These are phyloP conservation scores for Zymoseptoria pseudotritici DNA, from an alignment of 2,329 filamentous ascomycete genomes.

Conservation along the genomic window DNA sequence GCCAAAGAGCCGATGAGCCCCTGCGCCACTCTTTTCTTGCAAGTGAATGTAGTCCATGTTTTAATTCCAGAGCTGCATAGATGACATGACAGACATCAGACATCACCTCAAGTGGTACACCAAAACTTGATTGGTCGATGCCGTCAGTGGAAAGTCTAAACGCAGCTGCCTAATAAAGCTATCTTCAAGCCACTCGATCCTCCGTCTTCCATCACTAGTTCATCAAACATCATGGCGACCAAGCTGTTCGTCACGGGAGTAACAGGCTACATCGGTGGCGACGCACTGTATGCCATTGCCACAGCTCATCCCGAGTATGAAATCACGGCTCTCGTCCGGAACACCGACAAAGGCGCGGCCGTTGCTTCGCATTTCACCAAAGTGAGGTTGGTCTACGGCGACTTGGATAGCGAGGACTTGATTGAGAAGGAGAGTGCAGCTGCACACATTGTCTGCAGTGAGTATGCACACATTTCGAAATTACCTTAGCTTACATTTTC, in stretches of 20 bases:
- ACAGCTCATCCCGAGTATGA: slow-evolving; percentile 43
- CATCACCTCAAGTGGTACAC: too few relatives aligned
- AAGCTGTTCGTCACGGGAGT: slow-evolving; percentile 10
- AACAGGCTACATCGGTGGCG: slow-evolving; percentile 36
- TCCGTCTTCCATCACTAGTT: neutral
- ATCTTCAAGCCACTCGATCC: neutral
- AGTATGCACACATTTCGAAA: slow-evolving; percentile 7
- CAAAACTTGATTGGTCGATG: neutral
- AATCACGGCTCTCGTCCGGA: slow-evolving; percentile 44
- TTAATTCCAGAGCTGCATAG: too few relatives aligned
- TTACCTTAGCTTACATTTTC: neutral
- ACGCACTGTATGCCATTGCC: slow-evolving; percentile 38
- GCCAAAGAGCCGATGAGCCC: too few relatives aligned
- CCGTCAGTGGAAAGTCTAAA: neutral
- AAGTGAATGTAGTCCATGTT: too few relatives aligned
- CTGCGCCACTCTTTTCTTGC: too few relatives aligned
- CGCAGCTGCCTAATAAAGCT: neutral
- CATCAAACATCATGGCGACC: neutral
- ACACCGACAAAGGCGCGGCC: slow-evolving; percentile 41
- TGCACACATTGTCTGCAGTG: slow-evolving; percentile 45
- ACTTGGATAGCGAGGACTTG: slow-evolving; percentile 38
- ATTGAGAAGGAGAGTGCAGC: slow-evolving; percentile 39
- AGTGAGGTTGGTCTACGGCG: slow-evolving; percentile 46
- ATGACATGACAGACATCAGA: too few relatives aligned
- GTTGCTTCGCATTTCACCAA: slow-evolving; percentile 42